Conservation (phyloP, 1,284 basidiomycete species). For the Taiwanofungus camphoratus region DNA sequence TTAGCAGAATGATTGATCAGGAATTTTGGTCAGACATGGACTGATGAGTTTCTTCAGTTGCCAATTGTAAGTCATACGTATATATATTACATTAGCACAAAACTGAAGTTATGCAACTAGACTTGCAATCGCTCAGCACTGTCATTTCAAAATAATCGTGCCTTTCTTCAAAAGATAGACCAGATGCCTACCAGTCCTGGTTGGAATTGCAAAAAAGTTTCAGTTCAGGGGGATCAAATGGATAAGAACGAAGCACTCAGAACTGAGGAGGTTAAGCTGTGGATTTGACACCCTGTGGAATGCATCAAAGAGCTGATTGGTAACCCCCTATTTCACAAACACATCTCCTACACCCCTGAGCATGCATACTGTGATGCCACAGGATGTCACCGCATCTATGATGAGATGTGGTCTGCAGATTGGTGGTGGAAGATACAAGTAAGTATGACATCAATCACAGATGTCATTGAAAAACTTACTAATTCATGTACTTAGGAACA, state of each 20-base stretch:
- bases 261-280: constrained; percentile 23
- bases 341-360: constrained; percentile 23
- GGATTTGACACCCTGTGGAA: constrained; percentile 26
- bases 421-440: constrained; percentile 27
- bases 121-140: constrained; percentile 8
- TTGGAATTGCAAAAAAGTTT: constrained; percentile 16
- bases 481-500: constrained; percentile 2
- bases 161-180: constrained; percentile 17
- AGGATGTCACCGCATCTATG: constrained; percentile 3
- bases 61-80: constrained; percentile 12
- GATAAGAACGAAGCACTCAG: constrained; percentile 11
- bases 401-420: constrained; percentile 22
- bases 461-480: too few species aligned
- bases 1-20: constrained; percentile 18
- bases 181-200: constrained; percentile 14
- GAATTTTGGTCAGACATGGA: constrained; percentile 15
- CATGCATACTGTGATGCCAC: constrained; percentile 14
- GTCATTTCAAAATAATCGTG: constrained; percentile 15
- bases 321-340: constrained; percentile 22
- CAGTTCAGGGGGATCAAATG: constrained; percentile 15
- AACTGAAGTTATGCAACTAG: constrained; percentile 3
- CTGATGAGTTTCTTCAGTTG: constrained; percentile 21
- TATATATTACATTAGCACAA: neutral
- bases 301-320: constrained; percentile 26
- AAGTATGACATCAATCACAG: neutral